Percentiles rank a stretch among this genome's conserved stretches.
phyloP scores from a whole-genome alignment of 129 eudicot genomes.

The Oenanthe sinensis region DNA sequence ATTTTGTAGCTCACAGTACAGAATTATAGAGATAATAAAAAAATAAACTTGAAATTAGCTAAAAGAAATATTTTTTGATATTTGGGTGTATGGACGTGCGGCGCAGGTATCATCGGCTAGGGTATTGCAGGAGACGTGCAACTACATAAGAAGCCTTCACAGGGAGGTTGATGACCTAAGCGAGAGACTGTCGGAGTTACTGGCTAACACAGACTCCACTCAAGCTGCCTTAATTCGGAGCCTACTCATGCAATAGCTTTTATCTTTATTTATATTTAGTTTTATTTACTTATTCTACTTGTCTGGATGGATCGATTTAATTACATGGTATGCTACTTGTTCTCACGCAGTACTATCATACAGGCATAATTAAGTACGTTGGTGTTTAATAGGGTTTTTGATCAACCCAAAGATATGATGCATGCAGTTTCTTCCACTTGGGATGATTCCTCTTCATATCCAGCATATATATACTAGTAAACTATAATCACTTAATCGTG shows the following conservation, averaged over 20 bases:
- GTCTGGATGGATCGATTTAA: not conserved
- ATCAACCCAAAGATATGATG: slow-evolving; percentile 4
- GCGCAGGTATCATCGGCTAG: slow-evolving; percentile 45
- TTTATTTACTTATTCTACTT: too few relatives aligned
- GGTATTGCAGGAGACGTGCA: slow-evolving; percentile 49
- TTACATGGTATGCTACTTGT: not conserved
- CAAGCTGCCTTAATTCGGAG: slow-evolving; percentile 54
- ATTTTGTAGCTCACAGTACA: too few relatives aligned
- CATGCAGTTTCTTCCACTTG: not conserved
- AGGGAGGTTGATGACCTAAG: slow-evolving; percentile 55
- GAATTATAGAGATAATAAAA: too few relatives aligned
- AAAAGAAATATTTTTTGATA: too few relatives aligned
- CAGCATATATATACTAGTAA: not conserved
- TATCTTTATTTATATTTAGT: not conserved
- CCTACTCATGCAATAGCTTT: slow-evolving; percentile 20
- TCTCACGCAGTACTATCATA: too few relatives aligned
- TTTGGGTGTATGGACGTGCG: too few relatives aligned
- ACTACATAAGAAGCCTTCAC: slow-evolving; percentile 45
- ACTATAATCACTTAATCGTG: not conserved
- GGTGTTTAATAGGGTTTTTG: not conserved
- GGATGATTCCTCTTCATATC: not conserved
- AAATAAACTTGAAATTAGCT: too few relatives aligned
- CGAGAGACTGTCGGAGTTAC: slow-evolving; percentile 35
- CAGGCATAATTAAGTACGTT: not conserved
- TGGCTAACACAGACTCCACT: slow-evolving; percentile 33